Conservation (phyloP, 345 rosid species). For the Gossypium mustelinum region DNA sequence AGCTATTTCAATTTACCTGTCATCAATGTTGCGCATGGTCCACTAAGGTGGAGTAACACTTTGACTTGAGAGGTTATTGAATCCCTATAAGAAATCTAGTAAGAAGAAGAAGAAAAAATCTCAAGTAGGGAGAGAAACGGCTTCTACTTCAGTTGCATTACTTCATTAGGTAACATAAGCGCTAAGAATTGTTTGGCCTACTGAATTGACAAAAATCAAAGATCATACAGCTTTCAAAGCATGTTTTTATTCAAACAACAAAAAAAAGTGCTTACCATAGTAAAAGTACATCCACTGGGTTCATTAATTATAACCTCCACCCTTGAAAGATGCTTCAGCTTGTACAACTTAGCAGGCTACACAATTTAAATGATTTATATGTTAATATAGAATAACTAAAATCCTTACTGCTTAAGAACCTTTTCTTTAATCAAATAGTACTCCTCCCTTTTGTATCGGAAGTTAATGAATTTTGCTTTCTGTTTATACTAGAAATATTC, state of each 20-base stretch:
- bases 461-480: background rate
- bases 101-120: conserved; percentile 17
- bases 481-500: conserved; percentile 1
- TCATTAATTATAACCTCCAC: conserved; percentile 91
- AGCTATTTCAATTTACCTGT: conserved; percentile 47
- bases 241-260: background rate
- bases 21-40: conserved; percentile 98
- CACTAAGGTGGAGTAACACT: conserved; percentile 94
- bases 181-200: background rate
- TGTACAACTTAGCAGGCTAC: conserved; percentile 91
- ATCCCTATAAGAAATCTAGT: conserved; percentile 58
- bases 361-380: conserved; percentile 17
- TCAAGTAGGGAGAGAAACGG: background rate
- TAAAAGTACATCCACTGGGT: conserved; percentile 94
- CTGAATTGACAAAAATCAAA: background rate
- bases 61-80: conserved; percentile 94
- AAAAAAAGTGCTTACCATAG: conserved; percentile 51
- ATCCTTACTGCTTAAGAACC: background rate
- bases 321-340: conserved; percentile 87
- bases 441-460: background rate
- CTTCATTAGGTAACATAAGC: conserved; percentile 10
- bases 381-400: conserved; percentile 11
- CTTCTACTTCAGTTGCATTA: conserved; percentile 16
- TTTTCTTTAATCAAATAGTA: background rate
- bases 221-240: conserved; percentile 11